Conservation (phyloP, 371 early-diverging fungal species). For the Capillidium heterosporum region DNA sequence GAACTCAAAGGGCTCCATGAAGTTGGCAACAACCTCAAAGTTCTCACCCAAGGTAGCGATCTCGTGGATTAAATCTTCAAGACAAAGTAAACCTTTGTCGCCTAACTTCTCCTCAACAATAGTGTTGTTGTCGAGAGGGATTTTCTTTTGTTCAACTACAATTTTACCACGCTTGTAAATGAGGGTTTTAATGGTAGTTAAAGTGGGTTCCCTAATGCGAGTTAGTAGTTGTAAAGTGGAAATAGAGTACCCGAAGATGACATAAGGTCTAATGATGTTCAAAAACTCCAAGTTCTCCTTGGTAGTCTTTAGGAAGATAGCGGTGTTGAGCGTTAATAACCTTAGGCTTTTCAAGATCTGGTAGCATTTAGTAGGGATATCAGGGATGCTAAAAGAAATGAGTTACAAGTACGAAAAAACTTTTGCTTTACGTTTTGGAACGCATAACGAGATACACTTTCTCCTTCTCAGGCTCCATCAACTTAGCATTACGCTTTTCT, state of each 20-base stretch:
- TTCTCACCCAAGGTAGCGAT: not conserved
- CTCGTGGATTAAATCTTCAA: conserved; percentile 6
- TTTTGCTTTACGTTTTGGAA: not conserved
- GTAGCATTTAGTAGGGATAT: not conserved
- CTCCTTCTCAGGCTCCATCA: not conserved
- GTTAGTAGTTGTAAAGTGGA: not conserved
- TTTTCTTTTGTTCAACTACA: not conserved
- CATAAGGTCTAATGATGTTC: not conserved
- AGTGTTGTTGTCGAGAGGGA: not conserved
- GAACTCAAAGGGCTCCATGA: not conserved
- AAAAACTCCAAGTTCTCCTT: not conserved
- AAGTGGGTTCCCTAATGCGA: not conserved
- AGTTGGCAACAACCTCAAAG: not conserved
- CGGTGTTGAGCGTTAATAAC: not conserved
- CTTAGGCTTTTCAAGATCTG: not conserved
- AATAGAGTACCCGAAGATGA: not conserved
- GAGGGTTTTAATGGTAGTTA: not conserved
- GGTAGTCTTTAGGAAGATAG: conserved; percentile 1
- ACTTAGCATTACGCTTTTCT: not conserved
- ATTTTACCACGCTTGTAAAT: conserved; percentile 1
- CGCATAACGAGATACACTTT: conserved; percentile 2
- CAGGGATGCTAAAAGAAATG: not conserved
- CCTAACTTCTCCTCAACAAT: conserved; percentile 2
- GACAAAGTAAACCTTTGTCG: not conserved
- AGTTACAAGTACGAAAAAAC: not conserved